These are phyloP conservation scores for Ophiostoma ulmi DNA, from an alignment of 2,329 filamentous ascomycete genomes.

Conservation along the genomic window DNA sequence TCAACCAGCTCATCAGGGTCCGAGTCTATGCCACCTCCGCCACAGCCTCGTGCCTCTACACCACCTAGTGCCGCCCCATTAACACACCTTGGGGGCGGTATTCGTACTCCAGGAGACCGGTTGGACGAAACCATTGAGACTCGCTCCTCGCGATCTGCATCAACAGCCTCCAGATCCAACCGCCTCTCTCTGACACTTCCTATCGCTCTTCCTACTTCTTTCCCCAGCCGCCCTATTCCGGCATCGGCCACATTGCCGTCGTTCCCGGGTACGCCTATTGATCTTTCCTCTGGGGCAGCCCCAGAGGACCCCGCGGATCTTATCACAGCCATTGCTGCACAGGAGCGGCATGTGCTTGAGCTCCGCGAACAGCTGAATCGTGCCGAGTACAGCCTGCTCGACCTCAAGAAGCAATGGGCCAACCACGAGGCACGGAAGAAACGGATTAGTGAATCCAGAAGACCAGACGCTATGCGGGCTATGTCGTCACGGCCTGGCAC, in stretches of 20 bases:
- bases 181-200: slow-evolving; percentile 57
- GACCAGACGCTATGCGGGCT: slow-evolving; percentile 54
- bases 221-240: slow-evolving; percentile 49
- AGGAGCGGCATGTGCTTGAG: slow-evolving; percentile 87
- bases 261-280: slow-evolving; percentile 48
- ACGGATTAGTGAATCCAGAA: slow-evolving; percentile 59
- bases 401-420: slow-evolving; percentile 80
- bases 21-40: slow-evolving; percentile 37
- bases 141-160: slow-evolving; percentile 49
- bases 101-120: neutral
- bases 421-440: slow-evolving; percentile 72
- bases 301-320: slow-evolving; percentile 60
- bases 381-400: slow-evolving; percentile 70
- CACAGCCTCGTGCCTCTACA: slow-evolving; percentile 33
- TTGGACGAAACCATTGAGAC: slow-evolving; percentile 39
- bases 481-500: slow-evolving; percentile 27
- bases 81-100: slow-evolving; percentile 2
- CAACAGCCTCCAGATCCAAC: slow-evolving; percentile 51
- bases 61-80: slow-evolving; percentile 20
- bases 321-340: slow-evolving; percentile 82
- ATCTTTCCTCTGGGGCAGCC: slow-evolving; percentile 39
- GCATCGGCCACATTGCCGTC: slow-evolving; percentile 40
- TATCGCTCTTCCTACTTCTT: slow-evolving; percentile 51
- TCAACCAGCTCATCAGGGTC: slow-evolving; percentile 28
- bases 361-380: slow-evolving; percentile 81